These are phyloP conservation scores for Pholiota microspora DNA, from an alignment of 768 basidiomycete genomes.

Conservation along the genomic window DNA sequence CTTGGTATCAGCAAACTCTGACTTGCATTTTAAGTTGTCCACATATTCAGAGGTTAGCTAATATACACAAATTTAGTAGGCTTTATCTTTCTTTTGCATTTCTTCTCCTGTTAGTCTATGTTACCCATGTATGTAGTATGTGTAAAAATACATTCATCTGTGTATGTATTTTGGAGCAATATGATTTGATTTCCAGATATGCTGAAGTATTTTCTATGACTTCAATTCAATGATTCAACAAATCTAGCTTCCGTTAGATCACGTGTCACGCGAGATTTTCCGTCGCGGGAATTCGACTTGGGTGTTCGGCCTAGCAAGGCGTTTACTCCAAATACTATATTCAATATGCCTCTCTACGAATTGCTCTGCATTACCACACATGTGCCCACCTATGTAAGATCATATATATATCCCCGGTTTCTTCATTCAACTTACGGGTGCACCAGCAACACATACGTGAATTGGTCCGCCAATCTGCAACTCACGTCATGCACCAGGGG, in stretches of 20 bases:
- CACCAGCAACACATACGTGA: slow-evolving; percentile 71
- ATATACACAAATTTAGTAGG: too few relatives aligned
- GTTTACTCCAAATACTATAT: not conserved
- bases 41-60: too few relatives aligned
- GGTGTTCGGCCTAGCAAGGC: not conserved
- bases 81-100: too few relatives aligned
- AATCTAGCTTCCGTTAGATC: not conserved
- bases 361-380: slow-evolving; percentile 83
- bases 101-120: too few relatives aligned
- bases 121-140: too few relatives aligned
- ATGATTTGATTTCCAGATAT: too few relatives aligned
- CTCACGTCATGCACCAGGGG: slow-evolving; percentile 69
- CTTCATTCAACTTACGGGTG: not conserved
- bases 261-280: slow-evolving; percentile 8
- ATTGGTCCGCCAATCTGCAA: slow-evolving; percentile 69
- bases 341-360: slow-evolving; percentile 83
- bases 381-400: slow-evolving; percentile 67
- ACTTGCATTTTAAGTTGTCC: too few relatives aligned
- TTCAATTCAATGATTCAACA: too few relatives aligned
- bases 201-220: too few relatives aligned
- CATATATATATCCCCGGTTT: not conserved
- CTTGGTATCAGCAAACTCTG: too few relatives aligned
- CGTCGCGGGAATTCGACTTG: not conserved
- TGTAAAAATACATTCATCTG: too few relatives aligned
- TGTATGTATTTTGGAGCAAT: too few relatives aligned